Evolutionary conservation across 2,329 filamentous ascomycete genomes (phyloP), one percentile per base, ranked within the genome.

Genomic region (Alternaria arborescens): DNA sequence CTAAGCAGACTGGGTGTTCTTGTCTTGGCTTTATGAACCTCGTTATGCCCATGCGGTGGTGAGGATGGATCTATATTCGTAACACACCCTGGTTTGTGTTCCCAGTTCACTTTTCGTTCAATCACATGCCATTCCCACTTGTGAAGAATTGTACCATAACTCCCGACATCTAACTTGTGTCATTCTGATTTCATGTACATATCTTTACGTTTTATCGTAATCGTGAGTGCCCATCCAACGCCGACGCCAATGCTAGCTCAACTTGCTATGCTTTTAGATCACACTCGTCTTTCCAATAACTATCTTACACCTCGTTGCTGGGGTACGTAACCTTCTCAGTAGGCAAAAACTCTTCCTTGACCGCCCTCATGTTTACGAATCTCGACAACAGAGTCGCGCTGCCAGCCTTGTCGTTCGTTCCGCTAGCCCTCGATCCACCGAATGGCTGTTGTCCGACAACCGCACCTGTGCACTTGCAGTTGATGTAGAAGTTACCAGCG

Each of bases 401-500:
- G 6, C 85, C 85, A 20, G 85, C 85, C 77, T 87, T 87, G 72
- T 87, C 85, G 62, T 87, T 86, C 22, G 85, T 87, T 11, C 85
- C 85, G 52, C 81, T 84, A 14, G 84, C 83, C 60, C 85, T 79
- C n/a, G 83, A 84, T 40, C 85, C 85, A 59, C 85, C 85, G 63
- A 84, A 84, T 3, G 82, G 81, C 67, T 84, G 82, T 71, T 84
- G 82, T 14, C 81, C 82, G 36, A 84, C 82, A 24, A 82, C 80
- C 7, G 81, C 78, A 32, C 76, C 85, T 3, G 85, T 87, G 62
- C 82, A 89, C 86, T 94, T 94, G 83, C 89, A 91, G 82, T 94
- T 94, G 80, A 94, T 85, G 81, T 94, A 94, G 77, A 94, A 94
- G 82, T 94, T 94, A 42, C 91, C 91, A 0, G 91, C 91, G 0